Percentiles rank a stretch among this genome's conserved stretches.
Evolutionary conservation across 192 early-diverging fungal genomes (phyloP).

Genomic region (Coemansia sp.): DNA sequence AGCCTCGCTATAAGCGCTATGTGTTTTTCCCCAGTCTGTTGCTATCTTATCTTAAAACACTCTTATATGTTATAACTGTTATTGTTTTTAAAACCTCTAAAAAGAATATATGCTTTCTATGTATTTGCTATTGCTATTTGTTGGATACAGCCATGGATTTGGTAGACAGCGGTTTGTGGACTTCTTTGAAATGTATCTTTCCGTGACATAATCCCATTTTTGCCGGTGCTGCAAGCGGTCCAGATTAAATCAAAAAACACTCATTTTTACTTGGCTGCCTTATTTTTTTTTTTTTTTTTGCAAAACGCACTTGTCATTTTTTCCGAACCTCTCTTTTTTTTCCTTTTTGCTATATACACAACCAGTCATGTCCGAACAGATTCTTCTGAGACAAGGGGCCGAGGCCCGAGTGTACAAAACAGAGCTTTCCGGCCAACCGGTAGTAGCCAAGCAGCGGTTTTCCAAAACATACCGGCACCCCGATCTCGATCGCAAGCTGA

Average conservation of each 20-base stretch:
- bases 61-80: no score
- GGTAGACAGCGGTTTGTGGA: no score
- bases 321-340: neutral
- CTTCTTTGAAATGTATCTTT: neutral
- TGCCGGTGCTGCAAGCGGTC: neutral
- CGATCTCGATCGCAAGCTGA: conserved; percentile 83
- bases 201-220: neutral
- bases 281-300: neutral
- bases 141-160: no score
- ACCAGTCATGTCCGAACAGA: conserved; percentile 15
- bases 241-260: neutral
- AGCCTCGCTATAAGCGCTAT: conserved; percentile 18
- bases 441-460: conserved; percentile 92
- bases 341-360: neutral
- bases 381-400: conserved; percentile 83
- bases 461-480: conserved; percentile 91
- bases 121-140: no score
- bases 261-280: neutral
- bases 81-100: no score
- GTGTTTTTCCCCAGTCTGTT: neutral
- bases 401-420: conserved; percentile 83
- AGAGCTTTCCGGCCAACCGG: conserved; percentile 60
- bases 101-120: no score
- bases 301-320: neutral
- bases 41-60: no score